These are phyloP conservation scores for Talaromyces verruculosus DNA, from an alignment of 2,329 filamentous ascomycete genomes.

Conservation along the genomic window DNA sequence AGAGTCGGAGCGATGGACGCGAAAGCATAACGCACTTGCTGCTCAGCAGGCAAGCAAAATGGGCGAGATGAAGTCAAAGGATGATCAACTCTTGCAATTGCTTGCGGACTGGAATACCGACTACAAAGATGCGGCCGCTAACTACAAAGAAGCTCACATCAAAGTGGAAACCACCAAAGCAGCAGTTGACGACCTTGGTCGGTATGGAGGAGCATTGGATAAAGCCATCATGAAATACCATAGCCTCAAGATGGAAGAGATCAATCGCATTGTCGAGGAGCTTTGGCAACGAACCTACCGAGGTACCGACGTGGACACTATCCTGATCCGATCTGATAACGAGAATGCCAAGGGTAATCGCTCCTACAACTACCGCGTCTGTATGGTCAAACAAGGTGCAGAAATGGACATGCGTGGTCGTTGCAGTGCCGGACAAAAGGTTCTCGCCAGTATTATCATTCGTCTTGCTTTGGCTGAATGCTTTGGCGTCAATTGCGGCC, in stretches of 20 bases:
- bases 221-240: constrained; percentile 98
- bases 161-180: constrained; percentile 89
- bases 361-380: constrained; percentile 94
- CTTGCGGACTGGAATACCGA: constrained; percentile 78
- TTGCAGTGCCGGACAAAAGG: constrained; percentile 94
- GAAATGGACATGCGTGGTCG: constrained; percentile 99
- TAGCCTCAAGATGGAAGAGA: constrained; percentile 94
- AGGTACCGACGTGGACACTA: constrained; percentile 94
- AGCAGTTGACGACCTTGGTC: constrained; percentile 82
- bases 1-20: constrained; percentile 68
- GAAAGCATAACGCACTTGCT: constrained; percentile 65
- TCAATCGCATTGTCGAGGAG: constrained; percentile 91
- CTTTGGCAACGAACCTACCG: constrained; percentile 98
- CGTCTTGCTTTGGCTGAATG: constrained; percentile 93
- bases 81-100: constrained; percentile 73
- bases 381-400: constrained; percentile 94
- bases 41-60: constrained; percentile 73
- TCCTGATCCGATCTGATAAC: constrained; percentile 88
- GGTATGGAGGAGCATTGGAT: constrained; percentile 81
- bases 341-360: constrained; percentile 73
- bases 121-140: constrained; percentile 76
- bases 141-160: constrained; percentile 86
- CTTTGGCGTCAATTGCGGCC: constrained; percentile 91
- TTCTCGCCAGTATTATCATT: constrained; percentile 95
- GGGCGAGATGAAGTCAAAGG: constrained; percentile 79